phyloP scores from a whole-genome alignment of 1,139 yeast species.

The Sugiyamaella castrensis region DNA sequence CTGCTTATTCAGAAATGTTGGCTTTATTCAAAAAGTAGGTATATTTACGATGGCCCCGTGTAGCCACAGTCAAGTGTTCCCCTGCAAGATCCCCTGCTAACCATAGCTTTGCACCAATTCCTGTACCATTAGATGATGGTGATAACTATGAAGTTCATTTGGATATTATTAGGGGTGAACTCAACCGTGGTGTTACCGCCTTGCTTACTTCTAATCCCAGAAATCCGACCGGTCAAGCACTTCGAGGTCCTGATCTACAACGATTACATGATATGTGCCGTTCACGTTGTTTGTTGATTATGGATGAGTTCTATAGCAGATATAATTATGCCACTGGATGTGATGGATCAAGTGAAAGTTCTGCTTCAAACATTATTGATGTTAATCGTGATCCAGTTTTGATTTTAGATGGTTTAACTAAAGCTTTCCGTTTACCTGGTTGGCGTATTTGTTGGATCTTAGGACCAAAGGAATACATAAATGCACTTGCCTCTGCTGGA shows the following conservation, averaged over 20 bases:
- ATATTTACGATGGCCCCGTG: too few relatives aligned
- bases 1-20: conserved; percentile 72
- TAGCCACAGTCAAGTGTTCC: conserved; percentile 12
- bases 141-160: conserved; percentile 61
- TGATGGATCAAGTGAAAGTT: conserved; percentile 54
- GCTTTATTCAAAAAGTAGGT: conserved; percentile 53
- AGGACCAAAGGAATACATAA: conserved; percentile 63
- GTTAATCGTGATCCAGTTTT: conserved; percentile 62
- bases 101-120: conserved; percentile 54
- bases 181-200: conserved; percentile 62
- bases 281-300: conserved; percentile 55
- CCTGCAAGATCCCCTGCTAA: not conserved
- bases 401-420: conserved; percentile 62
- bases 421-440: conserved; percentile 65
- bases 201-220: conserved; percentile 57
- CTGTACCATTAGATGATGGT: conserved; percentile 59
- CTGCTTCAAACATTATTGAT: conserved; percentile 55
- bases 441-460: conserved; percentile 70
- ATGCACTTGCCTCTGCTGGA: conserved; percentile 59
- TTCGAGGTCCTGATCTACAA: conserved; percentile 51
- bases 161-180: conserved; percentile 53
- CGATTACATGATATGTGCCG: conserved; percentile 58
- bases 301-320: conserved; percentile 68
- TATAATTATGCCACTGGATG: conserved; percentile 61
- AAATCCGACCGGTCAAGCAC: conserved; percentile 63